Evolutionary conservation across 78 protist genomes (phyloP), one percentile per base, ranked within the genome.

Genomic region (Creolimax fragrantissima): DNA sequence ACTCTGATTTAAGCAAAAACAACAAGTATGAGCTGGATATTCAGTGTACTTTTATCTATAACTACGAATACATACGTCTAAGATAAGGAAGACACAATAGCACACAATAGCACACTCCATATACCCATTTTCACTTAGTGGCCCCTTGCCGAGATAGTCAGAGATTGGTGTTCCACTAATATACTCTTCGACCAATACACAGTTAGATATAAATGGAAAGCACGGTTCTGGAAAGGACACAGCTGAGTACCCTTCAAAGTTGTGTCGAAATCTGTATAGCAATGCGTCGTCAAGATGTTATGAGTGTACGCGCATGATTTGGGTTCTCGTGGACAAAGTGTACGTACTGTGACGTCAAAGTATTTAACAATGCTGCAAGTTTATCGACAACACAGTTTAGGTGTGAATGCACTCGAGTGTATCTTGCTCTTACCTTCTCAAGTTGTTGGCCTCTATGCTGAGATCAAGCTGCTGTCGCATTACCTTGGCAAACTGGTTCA

Each of bases 381-480:
- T n/a, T n/a, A n/a, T n/a, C n/a, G n/a, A n/a, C n/a, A n/a, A n/a
- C n/a, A n/a, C n/a, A n/a, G n/a, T n/a, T n/a, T n/a, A n/a, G n/a
- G n/a, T n/a, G n/a, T n/a, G n/a, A n/a, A n/a, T n/a, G n/a, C n/a
- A n/a, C n/a, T n/a, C n/a, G n/a, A n/a, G n/a, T n/a, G n/a, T n/a
- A n/a, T n/a, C n/a, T n/a, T n/a, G n/a, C n/a, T n/a, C 4, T 2
- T 4, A 3, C n/a, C 83, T 36, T 4, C 0, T 58, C 44, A 92
- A 90, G 3, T 92, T 32, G 66, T 7, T 17, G 81, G 86, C 94
- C 89, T 93, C 94, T 41, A 2, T 2, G 35, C 94, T 43, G 81
- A 92, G 7, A n/a, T 92, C 92, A 5, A 89, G 66, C 85, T 92
- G 94, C 39, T 37, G 5, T 2, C 11, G 6, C 90, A 92, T 92